Evolutionary conservation across 352 stramenopile species (phyloP).

Genomic region (Globisporangium spinosum): DNA sequence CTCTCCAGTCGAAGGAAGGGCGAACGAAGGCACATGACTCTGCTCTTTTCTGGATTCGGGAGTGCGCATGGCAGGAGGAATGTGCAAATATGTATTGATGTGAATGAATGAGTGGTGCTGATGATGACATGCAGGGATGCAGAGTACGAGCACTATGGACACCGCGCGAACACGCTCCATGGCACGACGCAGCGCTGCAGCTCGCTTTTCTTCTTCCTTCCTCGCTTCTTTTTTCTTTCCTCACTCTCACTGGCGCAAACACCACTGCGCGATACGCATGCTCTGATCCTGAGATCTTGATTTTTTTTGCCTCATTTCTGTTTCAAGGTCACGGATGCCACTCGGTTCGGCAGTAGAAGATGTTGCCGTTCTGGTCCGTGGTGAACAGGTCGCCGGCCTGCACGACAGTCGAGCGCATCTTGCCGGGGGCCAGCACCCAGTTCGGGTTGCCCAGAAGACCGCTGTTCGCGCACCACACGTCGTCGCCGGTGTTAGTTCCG

Average conservation of each 20-base stretch:
- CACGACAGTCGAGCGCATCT: slow-evolving; percentile 8
- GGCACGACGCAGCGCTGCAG: not conserved
- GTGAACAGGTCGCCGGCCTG: slow-evolving; percentile 19
- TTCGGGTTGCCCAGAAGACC: slow-evolving; percentile 9
- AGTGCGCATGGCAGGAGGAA: not conserved
- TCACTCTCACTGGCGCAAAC: not conserved
- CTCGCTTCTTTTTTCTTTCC: not conserved
- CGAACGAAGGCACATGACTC: not conserved
- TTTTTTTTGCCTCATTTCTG: not conserved
- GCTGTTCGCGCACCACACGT: slow-evolving; percentile 17
- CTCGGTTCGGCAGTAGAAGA: slow-evolving; percentile 11
- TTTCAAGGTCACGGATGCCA: not conserved
- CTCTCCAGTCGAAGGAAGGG: not conserved
- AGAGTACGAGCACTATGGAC: not conserved
- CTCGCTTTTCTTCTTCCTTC: not conserved
- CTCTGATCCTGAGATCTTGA: not conserved
- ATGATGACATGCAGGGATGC: not conserved
- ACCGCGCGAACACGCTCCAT: not conserved
- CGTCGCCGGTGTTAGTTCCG: slow-evolving; percentile 13
- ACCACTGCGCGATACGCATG: not conserved
- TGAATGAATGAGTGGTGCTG: not conserved
- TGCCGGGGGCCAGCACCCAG: slow-evolving; percentile 13
- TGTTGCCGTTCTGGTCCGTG: not conserved
- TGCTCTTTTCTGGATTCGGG: not conserved
- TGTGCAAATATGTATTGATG: slow-evolving; percentile 6